Base-by-base conservation (phyloP, 768 basidiomycete species). In the Galerina sulciceps region DNA sequence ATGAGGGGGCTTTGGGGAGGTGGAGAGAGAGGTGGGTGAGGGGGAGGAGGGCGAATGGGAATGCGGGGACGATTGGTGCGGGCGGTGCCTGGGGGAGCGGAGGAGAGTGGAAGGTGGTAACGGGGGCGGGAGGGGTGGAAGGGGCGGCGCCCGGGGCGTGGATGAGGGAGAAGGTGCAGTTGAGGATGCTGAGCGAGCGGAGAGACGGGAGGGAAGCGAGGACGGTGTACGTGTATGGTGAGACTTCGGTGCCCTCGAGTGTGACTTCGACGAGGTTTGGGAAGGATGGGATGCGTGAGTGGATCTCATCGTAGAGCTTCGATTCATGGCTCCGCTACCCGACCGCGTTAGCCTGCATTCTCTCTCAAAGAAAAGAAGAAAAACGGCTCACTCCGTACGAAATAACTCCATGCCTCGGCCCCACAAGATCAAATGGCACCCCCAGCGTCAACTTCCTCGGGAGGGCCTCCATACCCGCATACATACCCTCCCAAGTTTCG, bases 381-480 rank as follows among this genome's bases (percentile, higher is more conserved):
- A n/a, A n/a, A n/a, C n/a, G n/a, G n/a, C n/a, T n/a, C n/a, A n/a
- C n/a, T n/a, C n/a, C n/a, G 36, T 53, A 47, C 2, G 59, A 41
- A 31, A 37, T 48, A 40, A 48, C 36, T 41, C 38, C 26, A 20
- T 4, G 47, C 44, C 42, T 45, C 47, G 15, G 23, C 44, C 53
- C 23, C 13, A 52, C 23, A 45, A 61, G 59, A 9, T 71, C 62
- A 46, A 70, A 73, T 4, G 64, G 57, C 2, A 73, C 22, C 2
- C 61, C 65, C 5, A 73, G 51, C 18, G 65, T 68, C 22, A 72
- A 46, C 22, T 60, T 64, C 10, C 66, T 53, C 0, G 71, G 69
- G 1, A 72, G 41, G 22, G 56, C 36, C 0, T 50, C 37, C 5
- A 67, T 20, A 13, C 58, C 40, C 6, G 41, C 42, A 36, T 69